Evolutionary conservation across 768 basidiomycete species (phyloP).

Genomic region (Rhodosporidiobolus sp.): DNA sequence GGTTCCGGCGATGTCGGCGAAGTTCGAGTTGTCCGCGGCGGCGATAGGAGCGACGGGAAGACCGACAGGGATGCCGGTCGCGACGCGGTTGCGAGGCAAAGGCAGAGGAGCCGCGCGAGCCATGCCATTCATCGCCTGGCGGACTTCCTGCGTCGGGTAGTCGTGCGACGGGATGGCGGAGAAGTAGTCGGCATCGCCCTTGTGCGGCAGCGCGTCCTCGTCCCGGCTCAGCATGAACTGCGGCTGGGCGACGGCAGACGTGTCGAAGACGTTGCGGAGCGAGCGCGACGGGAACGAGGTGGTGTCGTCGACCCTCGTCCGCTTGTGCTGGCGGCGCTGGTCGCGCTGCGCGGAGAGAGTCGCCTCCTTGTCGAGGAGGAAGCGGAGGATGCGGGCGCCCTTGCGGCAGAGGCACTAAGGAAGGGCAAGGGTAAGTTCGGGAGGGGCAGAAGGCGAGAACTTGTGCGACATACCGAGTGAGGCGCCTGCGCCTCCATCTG

Average conservation of each 20-base stretch:
- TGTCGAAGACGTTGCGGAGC: conserved; percentile 11
- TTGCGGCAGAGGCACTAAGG: conserved; percentile 30
- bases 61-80: not conserved
- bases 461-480: conserved; percentile 2
- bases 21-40: not conserved
- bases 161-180: not conserved
- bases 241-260: not conserved
- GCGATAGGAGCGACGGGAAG: not conserved
- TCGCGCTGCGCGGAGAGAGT: conserved; percentile 11
- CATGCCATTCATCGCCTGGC: not conserved
- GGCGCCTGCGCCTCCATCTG: conserved; percentile 29
- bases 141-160: not conserved
- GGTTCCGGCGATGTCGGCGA: conserved; percentile 4
- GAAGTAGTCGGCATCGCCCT: conserved; percentile 3
- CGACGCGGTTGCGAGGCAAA: not conserved
- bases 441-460: accelerated
- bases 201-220: conserved; percentile 6
- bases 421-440: too few relatives aligned
- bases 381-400: conserved; percentile 26
- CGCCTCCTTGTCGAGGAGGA: conserved; percentile 33
- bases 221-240: conserved; percentile 23
- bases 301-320: not conserved
- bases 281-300: conserved; percentile 10
- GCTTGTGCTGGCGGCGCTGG: conserved; percentile 20
- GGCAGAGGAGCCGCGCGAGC: not conserved